Percentiles rank a stretch among this genome's conserved stretches.
Conservation (phyloP, 768 basidiomycete genomes). For the Calvatia gigantea region DNA sequence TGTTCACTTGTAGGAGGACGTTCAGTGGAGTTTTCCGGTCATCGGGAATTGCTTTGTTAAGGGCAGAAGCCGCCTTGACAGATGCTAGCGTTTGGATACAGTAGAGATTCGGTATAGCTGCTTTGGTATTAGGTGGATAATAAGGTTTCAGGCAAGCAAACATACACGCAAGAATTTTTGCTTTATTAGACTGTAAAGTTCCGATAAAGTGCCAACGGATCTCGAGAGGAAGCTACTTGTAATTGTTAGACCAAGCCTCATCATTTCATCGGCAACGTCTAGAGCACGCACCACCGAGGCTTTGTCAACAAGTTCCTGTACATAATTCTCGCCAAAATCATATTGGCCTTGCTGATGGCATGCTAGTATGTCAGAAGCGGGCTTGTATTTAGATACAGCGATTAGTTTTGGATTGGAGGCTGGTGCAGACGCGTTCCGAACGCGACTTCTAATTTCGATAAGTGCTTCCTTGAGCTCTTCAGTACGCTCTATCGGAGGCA, state of each 20-base stretch:
- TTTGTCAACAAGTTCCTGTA: slow-evolving; percentile 89
- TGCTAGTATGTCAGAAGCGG: slow-evolving; percentile 79
- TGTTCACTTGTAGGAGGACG: slow-evolving; percentile 91
- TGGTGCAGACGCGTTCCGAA: slow-evolving; percentile 32
- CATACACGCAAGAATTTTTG: slow-evolving; percentile 81
- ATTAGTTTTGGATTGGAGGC: slow-evolving; percentile 49
- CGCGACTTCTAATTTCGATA: slow-evolving; percentile 45
- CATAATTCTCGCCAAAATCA: slow-evolving; percentile 98
- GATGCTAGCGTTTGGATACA: slow-evolving; percentile 86
- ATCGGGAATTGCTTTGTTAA: slow-evolving; percentile 67
- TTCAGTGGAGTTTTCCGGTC: slow-evolving; percentile 63
- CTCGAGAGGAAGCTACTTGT: slow-evolving; percentile 70
- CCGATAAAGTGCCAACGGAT: slow-evolving; percentile 99
- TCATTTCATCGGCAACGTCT: neutral
- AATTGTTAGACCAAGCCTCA: neutral
- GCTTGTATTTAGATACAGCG: slow-evolving; percentile 93
- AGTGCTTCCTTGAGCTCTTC: slow-evolving; percentile 54
- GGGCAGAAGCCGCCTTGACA: slow-evolving; percentile 70
- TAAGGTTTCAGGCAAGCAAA: neutral
- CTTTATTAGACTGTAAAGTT: slow-evolving; percentile 89
- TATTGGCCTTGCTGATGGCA: slow-evolving; percentile 79
- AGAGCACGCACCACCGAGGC: slow-evolving; percentile 54
- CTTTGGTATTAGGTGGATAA: neutral
- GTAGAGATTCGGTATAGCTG: slow-evolving; percentile 87
- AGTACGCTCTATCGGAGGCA: slow-evolving; percentile 37